A percentile compares a stretch with the other conserved stretches of the same genome.
Evolutionary conservation across 2,329 filamentous ascomycete genomes (phyloP).

Genomic region (Coniochaeta pulveracea): DNA sequence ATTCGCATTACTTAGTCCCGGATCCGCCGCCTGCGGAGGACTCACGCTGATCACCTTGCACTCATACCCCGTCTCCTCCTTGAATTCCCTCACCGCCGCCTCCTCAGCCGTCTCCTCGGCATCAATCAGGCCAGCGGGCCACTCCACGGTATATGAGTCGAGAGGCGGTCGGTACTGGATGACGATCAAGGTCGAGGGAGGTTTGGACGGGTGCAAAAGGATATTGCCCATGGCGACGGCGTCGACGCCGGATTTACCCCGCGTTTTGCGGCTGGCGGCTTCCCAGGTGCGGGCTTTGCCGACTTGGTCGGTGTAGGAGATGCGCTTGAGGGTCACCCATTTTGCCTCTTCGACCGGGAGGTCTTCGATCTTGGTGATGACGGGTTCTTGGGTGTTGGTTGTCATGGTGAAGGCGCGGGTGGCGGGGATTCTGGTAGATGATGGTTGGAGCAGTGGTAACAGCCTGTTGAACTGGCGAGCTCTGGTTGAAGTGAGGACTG

Average conservation of each 20-base stretch:
- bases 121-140: slow-evolving; percentile 43
- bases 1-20: slow-evolving; percentile 47
- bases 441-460: too few species aligned
- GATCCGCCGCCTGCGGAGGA: slow-evolving; percentile 44
- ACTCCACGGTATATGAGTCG: slow-evolving; percentile 39
- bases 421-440: too few species aligned
- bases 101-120: slow-evolving; percentile 36
- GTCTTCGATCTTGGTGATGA: slow-evolving; percentile 32
- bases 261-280: slow-evolving; percentile 45
- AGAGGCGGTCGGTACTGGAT: slow-evolving; percentile 42
- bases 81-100: slow-evolving; percentile 40
- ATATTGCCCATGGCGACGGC: slow-evolving; percentile 53
- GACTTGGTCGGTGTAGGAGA: slow-evolving; percentile 45
- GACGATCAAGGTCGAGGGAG: slow-evolving; percentile 34
- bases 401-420: slow-evolving; percentile 20
- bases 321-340: slow-evolving; percentile 44
- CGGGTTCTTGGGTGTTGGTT: slow-evolving; percentile 28
- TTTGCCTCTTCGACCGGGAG: slow-evolving; percentile 38
- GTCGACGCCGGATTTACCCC: slow-evolving; percentile 42
- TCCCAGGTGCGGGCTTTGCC: slow-evolving; percentile 47
- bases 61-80: slow-evolving; percentile 45
- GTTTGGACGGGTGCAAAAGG: slow-evolving; percentile 31
- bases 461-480: too few species aligned
- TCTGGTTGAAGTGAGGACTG: too few species aligned
- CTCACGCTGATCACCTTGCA: slow-evolving; percentile 34